Base-by-base conservation (phyloP, 768 basidiomycete genomes). In the Collybia sordida region DNA sequence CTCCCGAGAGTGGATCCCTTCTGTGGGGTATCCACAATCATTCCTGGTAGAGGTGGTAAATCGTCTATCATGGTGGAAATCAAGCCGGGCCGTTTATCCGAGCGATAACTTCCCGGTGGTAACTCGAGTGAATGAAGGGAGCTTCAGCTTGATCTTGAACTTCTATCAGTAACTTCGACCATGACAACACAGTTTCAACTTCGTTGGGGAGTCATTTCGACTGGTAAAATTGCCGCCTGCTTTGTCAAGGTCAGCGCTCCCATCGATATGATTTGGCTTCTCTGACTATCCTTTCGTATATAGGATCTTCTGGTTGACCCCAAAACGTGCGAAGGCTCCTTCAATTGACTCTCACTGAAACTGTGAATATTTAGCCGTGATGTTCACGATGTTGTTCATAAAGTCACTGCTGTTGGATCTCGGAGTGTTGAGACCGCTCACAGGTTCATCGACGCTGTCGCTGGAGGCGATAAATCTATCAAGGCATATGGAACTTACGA, bases 191-290 rank as follows among this genome's bases (percentile, higher is more conserved):
- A 68, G 53, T 71, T 73, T 41, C 71, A 70, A 15, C 65, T 92
- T 47, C 81, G 81, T 48, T 93, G 92, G 93, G 92, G 93, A 15
- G 89, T 94, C 55, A 86, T 96, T 53, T 89, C 90, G 11, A 92
- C 91, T 1, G 90, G 90, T 24, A 61, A 64, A 17, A 94, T 93
- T 50, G 83, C 90, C 7, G 71, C 71, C 24, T 65, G 63, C 9
- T 94, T 93, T 63, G 78, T 83, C 9, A 81, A 80, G 73, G 90
- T 88, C 51, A 50, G 51, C 42, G 4, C 12, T 12, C 6, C 6
- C 9, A 31, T 19, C 3, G 25, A 22, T 8, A 23, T 12, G 3
- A 24, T 19, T 6, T 17, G 9, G n/a, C 45, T 27, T 27, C n/a
- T 38, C 22, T 31, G 28, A 21, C 45, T 48, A 41, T 46, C 40